Conservation (phyloP, 148 eudicot genomes). For the Nyssa sinensis region DNA sequence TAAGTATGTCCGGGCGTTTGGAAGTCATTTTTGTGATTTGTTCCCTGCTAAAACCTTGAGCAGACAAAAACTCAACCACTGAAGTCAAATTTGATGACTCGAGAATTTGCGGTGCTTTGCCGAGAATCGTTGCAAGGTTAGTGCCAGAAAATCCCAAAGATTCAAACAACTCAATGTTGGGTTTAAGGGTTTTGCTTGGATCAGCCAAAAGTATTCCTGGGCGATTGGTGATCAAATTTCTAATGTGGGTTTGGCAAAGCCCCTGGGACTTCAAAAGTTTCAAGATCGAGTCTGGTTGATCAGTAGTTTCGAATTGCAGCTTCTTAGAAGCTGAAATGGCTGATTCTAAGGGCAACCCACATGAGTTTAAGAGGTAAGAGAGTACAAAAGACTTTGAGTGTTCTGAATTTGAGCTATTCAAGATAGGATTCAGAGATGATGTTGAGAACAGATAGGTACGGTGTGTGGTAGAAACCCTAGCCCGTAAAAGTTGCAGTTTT, state of each 20-base stretch:
- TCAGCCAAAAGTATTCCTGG: slow-evolving; percentile 3
- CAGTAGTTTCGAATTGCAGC: slow-evolving; percentile 9
- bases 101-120: not conserved
- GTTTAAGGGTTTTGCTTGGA: not conserved
- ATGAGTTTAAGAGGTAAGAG: slow-evolving; percentile 14
- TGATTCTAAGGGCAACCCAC: slow-evolving; percentile 22
- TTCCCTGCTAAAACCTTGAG: not conserved
- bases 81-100: not conserved
- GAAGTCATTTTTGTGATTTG: slow-evolving; percentile 4
- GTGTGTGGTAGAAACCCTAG: too few relatives aligned
- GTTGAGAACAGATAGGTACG: slow-evolving; percentile 5
- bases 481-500: not conserved
- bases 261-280: slow-evolving; percentile 11
- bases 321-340: slow-evolving; percentile 21
- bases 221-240: not conserved
- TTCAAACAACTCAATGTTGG: too few relatives aligned
- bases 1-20: not conserved
- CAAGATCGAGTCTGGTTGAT: slow-evolving; percentile 8
- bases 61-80: not conserved
- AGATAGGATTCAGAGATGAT: slow-evolving; percentile 1
- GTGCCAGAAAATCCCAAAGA: too few relatives aligned
- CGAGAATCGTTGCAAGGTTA: not conserved
- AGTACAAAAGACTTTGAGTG: slow-evolving; percentile 5
- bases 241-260: not conserved
- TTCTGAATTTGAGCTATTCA: slow-evolving; percentile 1